Evolutionary conservation across 2,329 filamentous ascomycete species (phyloP).

Genomic region (Fusarium kyushuense): DNA sequence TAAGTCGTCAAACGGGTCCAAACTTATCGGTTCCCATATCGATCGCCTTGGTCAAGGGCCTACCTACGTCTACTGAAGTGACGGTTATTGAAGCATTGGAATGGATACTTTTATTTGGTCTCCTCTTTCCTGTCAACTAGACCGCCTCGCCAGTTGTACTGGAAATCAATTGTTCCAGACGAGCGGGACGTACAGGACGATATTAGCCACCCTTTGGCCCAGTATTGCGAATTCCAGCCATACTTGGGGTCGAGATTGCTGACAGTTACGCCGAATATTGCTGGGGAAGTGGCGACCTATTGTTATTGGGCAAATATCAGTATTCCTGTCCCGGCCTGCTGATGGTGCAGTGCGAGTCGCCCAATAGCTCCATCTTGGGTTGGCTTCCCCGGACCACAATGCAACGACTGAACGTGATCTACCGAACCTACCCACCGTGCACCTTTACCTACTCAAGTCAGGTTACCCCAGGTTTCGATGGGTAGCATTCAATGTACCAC

Average conservation of each 20-base stretch:
- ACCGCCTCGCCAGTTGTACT: neutral
- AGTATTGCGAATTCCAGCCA: constrained; percentile 12
- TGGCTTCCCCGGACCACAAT: constrained; percentile 2
- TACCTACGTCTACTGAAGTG: neutral
- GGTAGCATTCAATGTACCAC: constrained; percentile 1
- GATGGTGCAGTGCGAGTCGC: neutral
- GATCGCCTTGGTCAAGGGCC: neutral
- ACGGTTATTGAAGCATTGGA: neutral
- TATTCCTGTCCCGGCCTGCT: neutral
- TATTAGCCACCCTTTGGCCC: constrained; percentile 13
- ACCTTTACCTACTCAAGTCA: constrained; percentile 1
- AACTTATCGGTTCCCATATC: constrained; percentile 3
- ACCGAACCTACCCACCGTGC: constrained; percentile 19
- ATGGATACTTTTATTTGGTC: too few species aligned
- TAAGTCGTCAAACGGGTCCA: constrained; percentile 14
- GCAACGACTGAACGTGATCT: constrained; percentile 34
- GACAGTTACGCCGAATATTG: neutral
- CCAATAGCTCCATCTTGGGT: constrained; percentile 11
- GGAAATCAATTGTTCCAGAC: neutral
- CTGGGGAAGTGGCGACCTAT: neutral
- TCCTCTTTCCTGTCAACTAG: neutral
- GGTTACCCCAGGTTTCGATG: constrained; percentile 9
- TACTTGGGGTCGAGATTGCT: constrained; percentile 11
- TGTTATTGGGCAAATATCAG: constrained; percentile 6
- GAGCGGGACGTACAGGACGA: constrained; percentile 3